Evolutionary conservation across 495 filamentous ascomycete species (phyloP).

Genomic region (Acidomyces sp.): DNA sequence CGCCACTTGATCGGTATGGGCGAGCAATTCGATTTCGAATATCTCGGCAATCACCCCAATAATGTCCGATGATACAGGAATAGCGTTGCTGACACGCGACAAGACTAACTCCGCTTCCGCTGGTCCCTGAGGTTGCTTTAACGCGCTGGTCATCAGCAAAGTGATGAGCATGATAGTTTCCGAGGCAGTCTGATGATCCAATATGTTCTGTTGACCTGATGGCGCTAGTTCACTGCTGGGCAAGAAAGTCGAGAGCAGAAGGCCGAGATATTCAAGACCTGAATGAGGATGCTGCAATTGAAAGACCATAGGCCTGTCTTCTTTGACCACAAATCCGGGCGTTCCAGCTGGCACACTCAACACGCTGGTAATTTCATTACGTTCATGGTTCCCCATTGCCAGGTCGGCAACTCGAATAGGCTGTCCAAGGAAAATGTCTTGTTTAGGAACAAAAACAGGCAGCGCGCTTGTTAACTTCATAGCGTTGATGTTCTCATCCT

Average conservation of each 20-base stretch:
- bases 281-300: conserved; percentile 33
- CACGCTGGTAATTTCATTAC: neutral
- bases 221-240: conserved; percentile 12
- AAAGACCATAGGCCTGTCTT: conserved; percentile 13
- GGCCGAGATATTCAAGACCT: conserved; percentile 61
- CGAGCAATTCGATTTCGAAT: conserved; percentile 61
- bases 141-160: conserved; percentile 36
- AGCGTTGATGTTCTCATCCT: conserved; percentile 70
- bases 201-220: neutral
- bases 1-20: conserved; percentile 42
- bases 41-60: conserved; percentile 69
- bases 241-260: conserved; percentile 42
- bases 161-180: conserved; percentile 54
- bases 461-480: conserved; percentile 42
- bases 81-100: conserved; percentile 3
- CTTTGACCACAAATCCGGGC: conserved; percentile 14
- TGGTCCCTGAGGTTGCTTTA: conserved; percentile 5
- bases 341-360: conserved; percentile 14
- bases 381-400: neutral
- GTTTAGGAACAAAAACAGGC: conserved; percentile 34
- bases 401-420: neutral
- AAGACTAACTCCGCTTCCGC: conserved; percentile 13
- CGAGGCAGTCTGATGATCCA: conserved; percentile 38
- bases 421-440: conserved; percentile 1
- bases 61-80: conserved; percentile 46